Evolutionary conservation across 345 rosid genomes (phyloP), one percentile per base, ranked within the genome.

Genomic region (Turnera subulata): DNA sequence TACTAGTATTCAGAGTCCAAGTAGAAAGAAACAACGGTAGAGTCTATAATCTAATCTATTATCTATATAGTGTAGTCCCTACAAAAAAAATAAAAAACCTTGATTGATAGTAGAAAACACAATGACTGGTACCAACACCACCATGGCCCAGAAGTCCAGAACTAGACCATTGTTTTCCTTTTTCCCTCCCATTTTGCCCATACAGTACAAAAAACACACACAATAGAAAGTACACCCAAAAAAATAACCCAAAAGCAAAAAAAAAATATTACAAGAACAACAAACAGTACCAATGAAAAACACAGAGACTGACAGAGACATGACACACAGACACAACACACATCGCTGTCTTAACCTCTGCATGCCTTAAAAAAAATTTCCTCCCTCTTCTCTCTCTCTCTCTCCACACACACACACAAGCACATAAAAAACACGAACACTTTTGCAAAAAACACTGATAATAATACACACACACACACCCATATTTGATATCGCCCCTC

Each of bases 311-410:
- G 22, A 33, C 23, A 29, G 9, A 42, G 16, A 38, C 49, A 25
- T n/a, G 20, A 9, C 14, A 46, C 58, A n/a, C 20, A 50, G 23
- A 29, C 35, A 46, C 24, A 25, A 45, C 5, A 56, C 32, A 50
- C 60, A 53, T 59, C 55, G 65, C 65, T 59, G 65, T 66, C 65
- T 25, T 47, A 26, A 25, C 43, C 55, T 24, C 64, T 59, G 59
- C 55, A 48, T 59, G 52, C 29, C 60, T 21, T 40, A 25, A 29
- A 6, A 5, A 16, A 21, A 26, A 6, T n/a, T 32, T 20, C 20
- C 4, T 1, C 21, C 2, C 21, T 25, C 22, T 15, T 25, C 62
- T 56, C 46, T 33, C 52, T 33, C 62, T 46, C 12, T 47, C 12
- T 22, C 33, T 20, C 44, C 6, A 11, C 29, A 26, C 8, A 33